Conservation (phyloP, 192 early-diverging fungal genomes). For the Coemansia sp. region DNA sequence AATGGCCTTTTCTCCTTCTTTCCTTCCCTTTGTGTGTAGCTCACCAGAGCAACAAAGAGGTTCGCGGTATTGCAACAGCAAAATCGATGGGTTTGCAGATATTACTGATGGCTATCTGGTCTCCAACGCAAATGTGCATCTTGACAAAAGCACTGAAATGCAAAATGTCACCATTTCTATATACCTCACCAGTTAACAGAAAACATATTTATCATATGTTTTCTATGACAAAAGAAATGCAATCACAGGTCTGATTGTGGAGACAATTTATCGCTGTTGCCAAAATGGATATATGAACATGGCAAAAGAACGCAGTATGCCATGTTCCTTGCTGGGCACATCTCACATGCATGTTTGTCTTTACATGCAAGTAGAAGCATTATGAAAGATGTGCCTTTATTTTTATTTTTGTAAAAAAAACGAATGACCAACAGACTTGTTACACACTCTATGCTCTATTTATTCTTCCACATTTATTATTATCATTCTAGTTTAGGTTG, state of each 20-base stretch:
- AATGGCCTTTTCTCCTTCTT: not conserved
- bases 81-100: slow-evolving; percentile 52
- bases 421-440: no score
- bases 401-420: not conserved
- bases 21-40: not conserved
- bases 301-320: not conserved
- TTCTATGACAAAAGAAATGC: not conserved
- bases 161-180: not conserved
- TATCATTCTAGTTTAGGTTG: no score
- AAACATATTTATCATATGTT: not conserved
- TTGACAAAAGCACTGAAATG: not conserved
- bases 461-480: no score
- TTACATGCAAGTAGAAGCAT: slow-evolving; percentile 9
- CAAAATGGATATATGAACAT: slow-evolving; percentile 11
- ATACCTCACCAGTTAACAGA: not conserved
- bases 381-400: slow-evolving; percentile 3
- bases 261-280: not conserved
- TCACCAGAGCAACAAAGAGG: slow-evolving; percentile 8
- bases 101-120: slow-evolving; percentile 48
- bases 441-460: no score
- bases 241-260: not conserved
- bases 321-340: slow-evolving; percentile 6
- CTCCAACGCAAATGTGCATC: not conserved
- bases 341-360: slow-evolving; percentile 6
- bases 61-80: slow-evolving; percentile 4